Evolutionary conservation across 2,329 filamentous ascomycete genomes (phyloP).

Genomic region (Xylaria sp.): DNA sequence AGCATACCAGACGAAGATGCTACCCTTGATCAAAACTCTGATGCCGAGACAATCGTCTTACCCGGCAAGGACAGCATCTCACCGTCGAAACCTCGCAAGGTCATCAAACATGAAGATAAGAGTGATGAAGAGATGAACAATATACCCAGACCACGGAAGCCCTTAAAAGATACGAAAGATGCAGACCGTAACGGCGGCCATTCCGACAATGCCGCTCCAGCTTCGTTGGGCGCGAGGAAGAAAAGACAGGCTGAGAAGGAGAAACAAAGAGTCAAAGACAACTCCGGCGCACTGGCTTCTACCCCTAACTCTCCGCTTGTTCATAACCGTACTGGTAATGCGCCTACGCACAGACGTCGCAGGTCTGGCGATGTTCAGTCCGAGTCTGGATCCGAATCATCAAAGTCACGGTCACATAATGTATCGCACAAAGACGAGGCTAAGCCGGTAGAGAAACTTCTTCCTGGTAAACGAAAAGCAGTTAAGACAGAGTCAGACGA

Average conservation of each 20-base stretch:
- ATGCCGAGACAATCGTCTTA: constrained; percentile 77
- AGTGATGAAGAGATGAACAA: constrained; percentile 65
- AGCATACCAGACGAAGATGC: constrained; percentile 56
- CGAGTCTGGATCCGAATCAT: constrained; percentile 67
- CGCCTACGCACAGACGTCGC: constrained; percentile 53
- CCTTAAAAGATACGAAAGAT: constrained; percentile 52
- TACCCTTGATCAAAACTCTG: constrained; percentile 70
- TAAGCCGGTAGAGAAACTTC: constrained; percentile 59
- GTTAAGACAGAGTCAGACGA: constrained; percentile 67
- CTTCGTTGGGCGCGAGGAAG: constrained; percentile 58
- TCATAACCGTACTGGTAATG: constrained; percentile 48
- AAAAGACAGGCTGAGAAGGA: constrained; percentile 62
- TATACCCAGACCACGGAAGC: constrained; percentile 49
- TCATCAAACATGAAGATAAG: constrained; percentile 72
- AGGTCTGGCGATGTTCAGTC: constrained; percentile 55
- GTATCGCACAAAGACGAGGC: constrained; percentile 59
- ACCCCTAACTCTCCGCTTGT: constrained; percentile 66
- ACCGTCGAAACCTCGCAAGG: constrained; percentile 71
- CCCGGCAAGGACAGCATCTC: constrained; percentile 73
- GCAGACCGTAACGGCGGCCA: constrained; percentile 45
- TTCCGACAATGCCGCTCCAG: constrained; percentile 51
- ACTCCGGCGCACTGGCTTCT: constrained; percentile 68
- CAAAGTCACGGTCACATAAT: constrained; percentile 59
- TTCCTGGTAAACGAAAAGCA: constrained; percentile 65
- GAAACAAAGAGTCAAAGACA: constrained; percentile 60